Evolutionary conservation across 75 land plant species (phyloP).

Genomic region (Chamaecyparis obtusa): DNA sequence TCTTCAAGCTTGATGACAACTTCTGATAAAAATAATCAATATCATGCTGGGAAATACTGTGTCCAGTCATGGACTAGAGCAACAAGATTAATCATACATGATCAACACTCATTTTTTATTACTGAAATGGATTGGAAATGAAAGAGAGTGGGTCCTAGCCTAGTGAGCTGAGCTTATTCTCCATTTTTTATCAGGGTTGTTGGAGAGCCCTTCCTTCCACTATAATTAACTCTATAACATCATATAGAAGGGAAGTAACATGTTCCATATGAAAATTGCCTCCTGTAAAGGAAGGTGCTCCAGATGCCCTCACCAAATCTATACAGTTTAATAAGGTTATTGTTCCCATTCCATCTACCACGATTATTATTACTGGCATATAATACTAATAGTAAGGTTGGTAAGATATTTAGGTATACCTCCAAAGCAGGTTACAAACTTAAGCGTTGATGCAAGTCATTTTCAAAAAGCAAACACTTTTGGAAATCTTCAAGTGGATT

Average conservation of each 20-base stretch:
- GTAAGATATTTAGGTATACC: too few relatives aligned
- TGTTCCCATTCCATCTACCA: too few relatives aligned
- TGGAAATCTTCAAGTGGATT: too few relatives aligned
- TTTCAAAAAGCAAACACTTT: too few relatives aligned
- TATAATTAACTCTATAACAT: conserved; percentile 56
- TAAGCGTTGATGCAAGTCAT: too few relatives aligned
- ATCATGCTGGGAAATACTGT: too few relatives aligned
- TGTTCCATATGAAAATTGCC: conserved; percentile 42
- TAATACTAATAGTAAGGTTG: too few relatives aligned
- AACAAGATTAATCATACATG: not conserved
- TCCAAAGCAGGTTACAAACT: too few relatives aligned
- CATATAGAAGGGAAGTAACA: conserved; percentile 36
- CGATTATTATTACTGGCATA: too few relatives aligned
- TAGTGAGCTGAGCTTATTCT: not conserved
- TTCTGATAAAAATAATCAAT: too few relatives aligned
- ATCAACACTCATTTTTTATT: not conserved
- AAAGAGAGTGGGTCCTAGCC: not conserved
- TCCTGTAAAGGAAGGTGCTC: conserved; percentile 35
- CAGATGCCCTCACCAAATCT: conserved; percentile 15
- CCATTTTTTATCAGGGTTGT: not conserved
- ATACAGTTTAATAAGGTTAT: conserved; percentile 48
- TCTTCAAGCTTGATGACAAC: too few relatives aligned
- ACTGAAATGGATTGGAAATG: not conserved
- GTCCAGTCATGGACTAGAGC: not conserved
- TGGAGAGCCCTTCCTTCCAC: conserved; percentile 40